These are phyloP conservation scores for Phytophthora megakarya DNA, from an alignment of 352 stramenopile genomes.

Conservation along the genomic window DNA sequence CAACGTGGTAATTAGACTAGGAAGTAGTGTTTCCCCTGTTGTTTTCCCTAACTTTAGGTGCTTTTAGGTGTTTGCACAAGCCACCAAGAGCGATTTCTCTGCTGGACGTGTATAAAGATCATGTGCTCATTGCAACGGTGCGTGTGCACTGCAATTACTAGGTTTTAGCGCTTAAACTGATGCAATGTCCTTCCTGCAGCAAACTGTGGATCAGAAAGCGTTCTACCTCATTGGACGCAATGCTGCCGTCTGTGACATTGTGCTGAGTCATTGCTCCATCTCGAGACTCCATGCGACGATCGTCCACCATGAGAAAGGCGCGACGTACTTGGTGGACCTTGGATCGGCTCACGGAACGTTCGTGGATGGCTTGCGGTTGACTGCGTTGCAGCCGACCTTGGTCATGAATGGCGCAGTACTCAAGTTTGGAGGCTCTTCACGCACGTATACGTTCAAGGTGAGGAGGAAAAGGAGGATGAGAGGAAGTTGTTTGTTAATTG, in stretches of 20 bases:
- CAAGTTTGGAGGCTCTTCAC: constrained; percentile 80
- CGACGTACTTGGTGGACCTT: constrained; percentile 78
- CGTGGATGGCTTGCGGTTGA: constrained; percentile 65
- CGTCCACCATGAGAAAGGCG: constrained; percentile 76
- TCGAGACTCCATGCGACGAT: constrained; percentile 76
- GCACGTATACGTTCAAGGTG: constrained; percentile 82
- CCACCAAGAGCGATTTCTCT: constrained; percentile 65
- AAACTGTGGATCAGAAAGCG: constrained; percentile 80
- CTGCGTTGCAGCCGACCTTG: constrained; percentile 70
- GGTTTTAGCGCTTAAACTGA: no score
- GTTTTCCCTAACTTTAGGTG: neutral
- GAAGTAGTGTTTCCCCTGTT: neutral
- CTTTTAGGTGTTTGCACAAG: constrained; percentile 48
- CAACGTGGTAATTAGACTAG: constrained; percentile 68
- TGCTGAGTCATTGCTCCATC: constrained; percentile 85
- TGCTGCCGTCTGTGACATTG: constrained; percentile 75
- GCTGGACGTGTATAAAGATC: constrained; percentile 83
- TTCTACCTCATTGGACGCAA: constrained; percentile 82
- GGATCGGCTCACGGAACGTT: constrained; percentile 82
- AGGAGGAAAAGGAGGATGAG: neutral
- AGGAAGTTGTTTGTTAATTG: neutral
- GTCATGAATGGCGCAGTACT: constrained; percentile 65
- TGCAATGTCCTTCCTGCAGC: constrained; percentile 49
- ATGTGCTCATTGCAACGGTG: constrained; percentile 82
- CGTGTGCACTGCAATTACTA: no score